These are phyloP conservation scores for Tricholoma sp. DNA, from an alignment of 768 basidiomycete species.

Conservation along the genomic window DNA sequence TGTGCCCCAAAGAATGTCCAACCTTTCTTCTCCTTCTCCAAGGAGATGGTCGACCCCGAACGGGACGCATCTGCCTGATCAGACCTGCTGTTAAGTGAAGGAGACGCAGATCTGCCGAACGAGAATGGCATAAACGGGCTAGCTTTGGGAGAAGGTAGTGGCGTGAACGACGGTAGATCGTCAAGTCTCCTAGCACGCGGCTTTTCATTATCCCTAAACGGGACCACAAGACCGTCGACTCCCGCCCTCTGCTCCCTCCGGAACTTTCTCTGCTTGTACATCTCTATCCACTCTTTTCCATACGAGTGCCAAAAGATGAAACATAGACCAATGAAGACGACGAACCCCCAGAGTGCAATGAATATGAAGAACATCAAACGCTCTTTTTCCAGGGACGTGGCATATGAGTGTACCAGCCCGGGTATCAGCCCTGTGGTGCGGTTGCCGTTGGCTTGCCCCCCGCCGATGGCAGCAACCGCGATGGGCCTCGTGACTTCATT, in stretches of 20 bases:
- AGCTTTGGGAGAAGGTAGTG: slow-evolving; percentile 38
- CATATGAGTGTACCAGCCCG: slow-evolving; percentile 68
- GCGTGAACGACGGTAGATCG: slow-evolving; percentile 44
- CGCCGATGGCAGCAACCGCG: slow-evolving; percentile 74
- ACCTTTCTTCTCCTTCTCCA: slow-evolving; percentile 20
- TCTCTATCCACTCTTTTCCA: slow-evolving; percentile 42
- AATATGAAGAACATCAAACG: slow-evolving; percentile 81
- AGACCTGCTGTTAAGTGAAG: slow-evolving; percentile 10
- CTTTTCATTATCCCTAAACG: slow-evolving; percentile 25
- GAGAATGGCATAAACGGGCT: slow-evolving; percentile 31
- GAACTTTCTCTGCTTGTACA: slow-evolving; percentile 44
- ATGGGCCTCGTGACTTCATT: slow-evolving; percentile 78
- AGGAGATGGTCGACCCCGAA: slow-evolving; percentile 41
- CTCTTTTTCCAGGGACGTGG: slow-evolving; percentile 69
- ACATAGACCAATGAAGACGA: slow-evolving; percentile 72
- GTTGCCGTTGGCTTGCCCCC: slow-evolving; percentile 36
- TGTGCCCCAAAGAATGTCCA: slow-evolving; percentile 8
- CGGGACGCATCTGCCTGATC: slow-evolving; percentile 24
- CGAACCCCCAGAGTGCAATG: slow-evolving; percentile 76
- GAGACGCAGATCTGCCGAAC: slow-evolving; percentile 18
- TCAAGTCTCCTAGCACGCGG: slow-evolving; percentile 11
- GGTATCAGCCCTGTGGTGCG: slow-evolving; percentile 62
- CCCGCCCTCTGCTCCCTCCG: slow-evolving; percentile 45
- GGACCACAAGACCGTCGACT: slow-evolving; percentile 38
- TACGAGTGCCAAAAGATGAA: slow-evolving; percentile 73